phyloP scores from a whole-genome alignment of 2,329 filamentous ascomycete genomes.

The Trichoderma atroviride region DNA sequence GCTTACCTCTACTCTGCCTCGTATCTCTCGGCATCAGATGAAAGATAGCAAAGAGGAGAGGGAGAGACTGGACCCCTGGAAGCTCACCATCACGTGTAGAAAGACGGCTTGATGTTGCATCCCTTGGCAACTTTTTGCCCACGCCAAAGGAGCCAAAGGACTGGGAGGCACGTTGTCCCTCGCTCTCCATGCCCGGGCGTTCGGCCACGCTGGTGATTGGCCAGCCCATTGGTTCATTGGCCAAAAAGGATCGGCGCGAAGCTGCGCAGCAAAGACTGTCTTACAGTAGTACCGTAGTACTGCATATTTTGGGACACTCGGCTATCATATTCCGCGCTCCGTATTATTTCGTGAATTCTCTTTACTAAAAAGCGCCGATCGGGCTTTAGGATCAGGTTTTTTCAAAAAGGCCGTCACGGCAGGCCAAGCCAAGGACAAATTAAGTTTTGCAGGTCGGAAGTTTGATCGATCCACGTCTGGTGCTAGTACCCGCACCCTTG shows the following conservation, averaged over 20 bases:
- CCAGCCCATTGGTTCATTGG: neutral
- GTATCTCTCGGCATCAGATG: slow-evolving; percentile 22
- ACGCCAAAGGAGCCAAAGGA: neutral
- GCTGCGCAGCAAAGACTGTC: neutral
- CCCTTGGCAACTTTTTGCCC: neutral
- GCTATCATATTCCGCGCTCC: neutral
- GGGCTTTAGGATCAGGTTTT: neutral
- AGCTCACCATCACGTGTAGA: slow-evolving; percentile 16
- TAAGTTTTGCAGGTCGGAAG: slow-evolving; percentile 24
- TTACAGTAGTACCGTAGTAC: neutral
- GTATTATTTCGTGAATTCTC: neutral
- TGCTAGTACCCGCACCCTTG: slow-evolving; percentile 15
- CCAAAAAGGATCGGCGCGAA: slow-evolving; percentile 4
- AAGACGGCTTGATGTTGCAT: neutral
- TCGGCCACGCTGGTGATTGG: slow-evolving; percentile 16
- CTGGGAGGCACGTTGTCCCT: neutral
- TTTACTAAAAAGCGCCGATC: neutral
- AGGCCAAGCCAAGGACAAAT: neutral
- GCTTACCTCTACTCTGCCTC: slow-evolving; percentile 16
- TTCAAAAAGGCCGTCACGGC: neutral
- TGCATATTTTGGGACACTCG: neutral
- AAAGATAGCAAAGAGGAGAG: neutral
- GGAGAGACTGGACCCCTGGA: neutral
- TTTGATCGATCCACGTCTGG: slow-evolving; percentile 21
- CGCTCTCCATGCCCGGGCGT: neutral